Base-by-base conservation (phyloP, 73 alveolate species). In the Diophrys appendiculata region DNA sequence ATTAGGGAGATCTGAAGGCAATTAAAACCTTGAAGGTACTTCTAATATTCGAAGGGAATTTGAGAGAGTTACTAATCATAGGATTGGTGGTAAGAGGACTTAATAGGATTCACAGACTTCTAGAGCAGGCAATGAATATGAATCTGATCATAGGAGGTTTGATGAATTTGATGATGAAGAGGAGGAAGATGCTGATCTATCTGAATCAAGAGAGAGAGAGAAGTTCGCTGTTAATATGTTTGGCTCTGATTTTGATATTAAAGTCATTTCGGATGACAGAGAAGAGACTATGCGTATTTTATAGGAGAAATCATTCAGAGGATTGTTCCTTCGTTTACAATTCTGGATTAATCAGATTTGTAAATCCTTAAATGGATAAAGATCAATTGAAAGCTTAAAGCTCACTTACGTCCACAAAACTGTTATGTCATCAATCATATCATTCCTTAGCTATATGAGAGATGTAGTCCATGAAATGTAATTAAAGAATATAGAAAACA, bases 271-370 rank as follows among this genome's bases (percentile, higher is more conserved):
- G 1, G 82, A 55, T 31, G 71, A 76, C 34, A 73, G 72, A 24
- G 86, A 81, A 29, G 93, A 71, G 0, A 72, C 86, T 0, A 85
- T 78, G 91, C 65, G 86, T 52, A 74, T 72, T 11, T 77, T 89
- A 31, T 75, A 89, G 52, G 89, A 81, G 64, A 89, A 89, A 68
- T 77, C 89, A 24, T 89, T 83, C 65, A 68, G 86, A 79, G 96
- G 96, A 3, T 67, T 89, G 0, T 89, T 65, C 81, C 54, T 79
- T 28, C 78, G 96, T 43, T 80, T 89, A 0, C 91, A 85, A 81
- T 89, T 89, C 54, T 89, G 96, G 96, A 89, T 89, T 31, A 86
- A 85, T 69, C 81, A 89, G 68, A 79, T 89, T 1, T 74, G 91
- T 74, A 89, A 89, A 55, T 55, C 88, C 67, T 73, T 85, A 24